Conservation (phyloP, 1,284 basidiomycete species). For the Ceratobasidium sp. region DNA sequence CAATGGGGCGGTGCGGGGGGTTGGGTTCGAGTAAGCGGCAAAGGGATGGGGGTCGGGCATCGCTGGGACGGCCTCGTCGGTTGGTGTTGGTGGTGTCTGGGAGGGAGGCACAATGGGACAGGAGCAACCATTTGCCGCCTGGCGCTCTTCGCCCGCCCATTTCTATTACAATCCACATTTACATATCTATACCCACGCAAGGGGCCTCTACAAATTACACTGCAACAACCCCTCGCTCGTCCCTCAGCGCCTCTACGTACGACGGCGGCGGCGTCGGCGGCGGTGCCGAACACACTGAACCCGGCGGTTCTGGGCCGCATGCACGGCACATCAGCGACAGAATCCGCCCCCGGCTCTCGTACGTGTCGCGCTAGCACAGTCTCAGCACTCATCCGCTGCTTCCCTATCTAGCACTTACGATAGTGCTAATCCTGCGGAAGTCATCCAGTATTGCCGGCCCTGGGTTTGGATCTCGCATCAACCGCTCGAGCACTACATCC, state of each 20-base stretch:
- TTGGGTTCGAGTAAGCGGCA: slow-evolving; percentile 18
- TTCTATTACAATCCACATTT: slow-evolving; percentile 4
- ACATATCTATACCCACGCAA: slow-evolving; percentile 11
- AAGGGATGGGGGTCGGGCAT: slow-evolving; percentile 32
- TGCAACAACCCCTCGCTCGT: slow-evolving; percentile 13
- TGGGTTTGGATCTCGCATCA: too few species aligned
- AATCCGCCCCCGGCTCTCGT: too few species aligned
- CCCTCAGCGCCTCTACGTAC: background rate
- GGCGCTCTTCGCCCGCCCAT: slow-evolving; percentile 23
- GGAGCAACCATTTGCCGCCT: slow-evolving; percentile 28
- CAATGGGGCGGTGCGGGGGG: background rate
- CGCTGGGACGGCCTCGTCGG: slow-evolving; percentile 28
- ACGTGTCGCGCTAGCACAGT: too few species aligned
- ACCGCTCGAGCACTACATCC: too few species aligned
- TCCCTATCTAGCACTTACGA: too few species aligned
- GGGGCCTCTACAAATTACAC: slow-evolving; percentile 11
- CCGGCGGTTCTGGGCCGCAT: too few species aligned
- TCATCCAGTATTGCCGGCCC: too few species aligned
- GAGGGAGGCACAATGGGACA: slow-evolving; percentile 8
- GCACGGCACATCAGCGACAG: too few species aligned
- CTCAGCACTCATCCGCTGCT: too few species aligned
- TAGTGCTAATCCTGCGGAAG: too few species aligned
- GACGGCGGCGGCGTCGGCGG: background rate
- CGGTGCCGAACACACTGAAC: background rate
- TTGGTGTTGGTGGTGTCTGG: background rate